Conservation (phyloP, 164 flowering plant genomes). For the Protea cynaroides region DNA sequence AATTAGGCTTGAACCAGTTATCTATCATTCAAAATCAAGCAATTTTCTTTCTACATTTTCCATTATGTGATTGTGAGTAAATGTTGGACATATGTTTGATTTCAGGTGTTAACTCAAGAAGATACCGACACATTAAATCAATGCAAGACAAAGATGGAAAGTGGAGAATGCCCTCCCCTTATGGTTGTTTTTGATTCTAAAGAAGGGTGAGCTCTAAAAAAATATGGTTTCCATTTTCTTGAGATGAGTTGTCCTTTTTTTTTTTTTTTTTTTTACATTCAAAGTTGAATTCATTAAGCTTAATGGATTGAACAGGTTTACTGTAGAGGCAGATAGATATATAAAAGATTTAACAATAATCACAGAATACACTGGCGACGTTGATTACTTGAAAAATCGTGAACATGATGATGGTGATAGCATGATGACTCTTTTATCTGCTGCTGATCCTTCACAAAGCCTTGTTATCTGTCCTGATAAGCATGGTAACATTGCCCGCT, state of each 20-base stretch:
- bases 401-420: conserved; percentile 86
- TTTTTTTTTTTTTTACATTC: neutral
- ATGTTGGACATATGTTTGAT: neutral
- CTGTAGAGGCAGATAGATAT: conserved; percentile 78
- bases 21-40: no score
- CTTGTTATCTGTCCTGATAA: conserved; percentile 93
- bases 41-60: no score
- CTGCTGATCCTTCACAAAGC: conserved; percentile 49
- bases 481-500: conserved; percentile 86
- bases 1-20: no score
- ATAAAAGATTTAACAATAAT: conserved; percentile 82
- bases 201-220: conserved; percentile 94
- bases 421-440: conserved; percentile 74
- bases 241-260: neutral
- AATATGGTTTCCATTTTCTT: neutral
- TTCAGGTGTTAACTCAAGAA: conserved; percentile 65
- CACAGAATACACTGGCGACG: conserved; percentile 88
- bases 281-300: neutral
- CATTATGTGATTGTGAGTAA: no score
- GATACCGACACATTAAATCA: conserved; percentile 56
- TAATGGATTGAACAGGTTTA: conserved; percentile 48
- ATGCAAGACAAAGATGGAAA: conserved; percentile 77
- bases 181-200: conserved; percentile 75
- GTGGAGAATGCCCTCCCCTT: conserved; percentile 92
- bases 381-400: conserved; percentile 77